Evolutionary conservation across 768 basidiomycete genomes (phyloP).

Genomic region (Cantharellus anzutake): DNA sequence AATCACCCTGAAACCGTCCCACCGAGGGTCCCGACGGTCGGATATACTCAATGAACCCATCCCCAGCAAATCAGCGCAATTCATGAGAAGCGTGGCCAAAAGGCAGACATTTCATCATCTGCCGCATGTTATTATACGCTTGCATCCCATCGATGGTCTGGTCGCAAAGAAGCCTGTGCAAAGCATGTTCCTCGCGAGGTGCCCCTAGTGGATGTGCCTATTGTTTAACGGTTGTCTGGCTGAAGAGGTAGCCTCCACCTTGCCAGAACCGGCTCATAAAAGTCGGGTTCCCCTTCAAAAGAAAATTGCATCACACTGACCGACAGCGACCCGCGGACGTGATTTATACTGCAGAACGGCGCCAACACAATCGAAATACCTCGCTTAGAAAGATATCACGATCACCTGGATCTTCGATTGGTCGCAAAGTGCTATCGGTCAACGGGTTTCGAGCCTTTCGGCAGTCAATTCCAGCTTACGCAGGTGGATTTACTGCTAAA

Average conservation of each 20-base stretch:
- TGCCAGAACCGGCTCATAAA: conserved; percentile 72
- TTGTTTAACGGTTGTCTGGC: background rate
- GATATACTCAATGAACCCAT: conserved; percentile 49
- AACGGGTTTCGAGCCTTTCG: background rate
- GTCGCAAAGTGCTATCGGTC: background rate
- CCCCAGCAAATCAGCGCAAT: conserved; percentile 22
- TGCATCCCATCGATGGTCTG: conserved; percentile 67
- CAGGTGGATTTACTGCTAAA: no score
- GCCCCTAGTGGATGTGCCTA: conserved; percentile 26
- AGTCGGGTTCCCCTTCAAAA: conserved; percentile 59
- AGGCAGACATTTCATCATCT: background rate
- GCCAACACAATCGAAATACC: conserved; percentile 61
- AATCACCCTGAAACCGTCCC: no score
- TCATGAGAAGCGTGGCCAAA: conserved; percentile 1
- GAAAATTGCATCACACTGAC: conserved; percentile 25
- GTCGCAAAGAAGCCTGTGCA: conserved; percentile 55
- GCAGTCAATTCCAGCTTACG: background rate
- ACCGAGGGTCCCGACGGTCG: conserved; percentile 27
- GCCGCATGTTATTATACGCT: conserved; percentile 75
- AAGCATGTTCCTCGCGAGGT: conserved; percentile 63
- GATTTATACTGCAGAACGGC: conserved; percentile 29
- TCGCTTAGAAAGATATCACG: conserved; percentile 63
- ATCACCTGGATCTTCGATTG: conserved; percentile 24
- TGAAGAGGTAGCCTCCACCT: background rate
- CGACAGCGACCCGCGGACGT: background rate